phyloP scores from a whole-genome alignment of 495 filamentous ascomycete species.

The Oidiodendron maius region DNA sequence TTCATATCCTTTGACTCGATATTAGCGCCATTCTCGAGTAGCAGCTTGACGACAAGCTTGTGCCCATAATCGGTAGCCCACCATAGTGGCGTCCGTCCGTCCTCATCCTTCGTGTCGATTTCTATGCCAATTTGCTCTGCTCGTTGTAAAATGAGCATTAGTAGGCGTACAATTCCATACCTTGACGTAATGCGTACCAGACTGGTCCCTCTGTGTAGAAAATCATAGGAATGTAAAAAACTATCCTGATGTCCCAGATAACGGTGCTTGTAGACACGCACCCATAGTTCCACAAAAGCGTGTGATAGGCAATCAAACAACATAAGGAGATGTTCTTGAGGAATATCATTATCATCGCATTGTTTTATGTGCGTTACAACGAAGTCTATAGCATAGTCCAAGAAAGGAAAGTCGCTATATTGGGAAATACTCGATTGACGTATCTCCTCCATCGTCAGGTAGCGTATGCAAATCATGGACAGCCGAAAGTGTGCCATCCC shows the following conservation, averaged over 20 bases:
- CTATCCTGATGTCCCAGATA: no score
- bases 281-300: background rate
- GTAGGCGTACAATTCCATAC: no score
- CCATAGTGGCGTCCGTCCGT: background rate
- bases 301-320: background rate
- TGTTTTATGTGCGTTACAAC: background rate
- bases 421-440: no score
- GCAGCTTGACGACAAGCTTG: background rate
- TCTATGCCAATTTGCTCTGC: background rate
- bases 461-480: slow-evolving; percentile 10
- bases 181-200: no score
- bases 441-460: slow-evolving; percentile 6
- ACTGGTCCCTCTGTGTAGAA: no score
- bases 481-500: slow-evolving; percentile 10
- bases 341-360: background rate
- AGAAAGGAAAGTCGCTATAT: background rate
- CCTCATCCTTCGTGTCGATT: background rate
- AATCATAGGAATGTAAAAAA: no score
- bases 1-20: background rate
- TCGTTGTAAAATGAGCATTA: no score
- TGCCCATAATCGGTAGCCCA: background rate
- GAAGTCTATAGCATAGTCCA: background rate
- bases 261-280: background rate
- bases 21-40: background rate
- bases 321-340: background rate